phyloP scores from a whole-genome alignment of 2,329 filamentous ascomycete genomes.

The Cladosporium sp. region DNA sequence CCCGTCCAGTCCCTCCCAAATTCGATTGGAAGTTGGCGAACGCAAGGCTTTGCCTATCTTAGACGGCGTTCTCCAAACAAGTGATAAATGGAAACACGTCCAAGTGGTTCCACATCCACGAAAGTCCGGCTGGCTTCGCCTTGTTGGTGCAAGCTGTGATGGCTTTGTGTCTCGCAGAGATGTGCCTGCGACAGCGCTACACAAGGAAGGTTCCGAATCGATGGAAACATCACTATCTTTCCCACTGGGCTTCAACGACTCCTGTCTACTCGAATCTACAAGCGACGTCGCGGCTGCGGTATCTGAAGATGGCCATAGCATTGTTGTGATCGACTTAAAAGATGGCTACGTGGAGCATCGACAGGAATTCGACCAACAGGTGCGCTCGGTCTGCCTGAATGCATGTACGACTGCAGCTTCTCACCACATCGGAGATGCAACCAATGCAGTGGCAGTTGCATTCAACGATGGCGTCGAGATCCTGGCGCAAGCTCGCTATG shows the following conservation, averaged over 20 bases:
- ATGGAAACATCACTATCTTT: constrained; percentile 21
- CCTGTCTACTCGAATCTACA: constrained; percentile 28
- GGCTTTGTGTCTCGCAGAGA: constrained; percentile 18
- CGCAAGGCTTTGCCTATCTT: background rate
- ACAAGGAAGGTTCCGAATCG: background rate
- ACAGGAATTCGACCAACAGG: constrained; percentile 21
- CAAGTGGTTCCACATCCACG: constrained; percentile 17
- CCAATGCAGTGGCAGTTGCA: constrained; percentile 34
- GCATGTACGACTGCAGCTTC: background rate
- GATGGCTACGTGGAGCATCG: constrained; percentile 37
- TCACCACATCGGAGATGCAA: constrained; percentile 11
- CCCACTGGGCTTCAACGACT: constrained; percentile 26
- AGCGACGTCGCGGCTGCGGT: constrained; percentile 31
- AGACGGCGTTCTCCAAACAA: background rate
- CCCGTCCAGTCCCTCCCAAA: background rate
- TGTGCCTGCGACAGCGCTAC: background rate
- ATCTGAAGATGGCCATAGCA: constrained; percentile 24
- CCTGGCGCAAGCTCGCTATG: constrained; percentile 33
- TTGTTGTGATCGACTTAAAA: constrained; percentile 33
- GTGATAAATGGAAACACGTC: background rate
- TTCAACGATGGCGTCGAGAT: constrained; percentile 30
- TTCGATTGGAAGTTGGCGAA: background rate
- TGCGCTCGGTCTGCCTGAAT: background rate
- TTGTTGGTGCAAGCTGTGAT: constrained; percentile 10
- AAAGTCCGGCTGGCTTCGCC: constrained; percentile 15